A percentile compares a stretch with the other conserved stretches of the same genome.
These are phyloP conservation scores for Tricholoma bakamatsutake DNA, from an alignment of 768 basidiomycete genomes.

Conservation along the genomic window DNA sequence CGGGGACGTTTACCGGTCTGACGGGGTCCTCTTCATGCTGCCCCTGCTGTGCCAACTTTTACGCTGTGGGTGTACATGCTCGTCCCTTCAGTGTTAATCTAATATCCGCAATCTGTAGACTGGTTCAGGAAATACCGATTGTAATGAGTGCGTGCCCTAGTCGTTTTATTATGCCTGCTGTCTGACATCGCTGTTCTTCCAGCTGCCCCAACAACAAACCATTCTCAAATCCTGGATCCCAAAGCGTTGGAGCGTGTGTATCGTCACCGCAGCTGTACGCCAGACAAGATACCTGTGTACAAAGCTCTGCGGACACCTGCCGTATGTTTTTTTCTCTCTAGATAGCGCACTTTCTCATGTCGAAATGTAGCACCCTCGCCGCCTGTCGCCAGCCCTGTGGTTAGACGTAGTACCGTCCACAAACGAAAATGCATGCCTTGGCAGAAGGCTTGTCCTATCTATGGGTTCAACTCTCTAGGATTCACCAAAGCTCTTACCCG, in stretches of 20 bases:
- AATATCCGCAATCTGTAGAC: slow-evolving; percentile 3
- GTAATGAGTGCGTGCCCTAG: slow-evolving; percentile 13
- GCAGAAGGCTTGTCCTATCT: slow-evolving; percentile 21
- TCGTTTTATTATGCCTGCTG: not conserved
- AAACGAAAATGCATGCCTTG: slow-evolving; percentile 14
- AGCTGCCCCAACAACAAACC: slow-evolving; percentile 22
- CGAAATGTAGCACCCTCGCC: slow-evolving; percentile 3
- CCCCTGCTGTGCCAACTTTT: slow-evolving; percentile 22
- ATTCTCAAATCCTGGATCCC: slow-evolving; percentile 20
- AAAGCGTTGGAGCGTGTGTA: slow-evolving; percentile 12
- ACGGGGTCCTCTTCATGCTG: slow-evolving; percentile 22
- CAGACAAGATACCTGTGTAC: slow-evolving; percentile 10
- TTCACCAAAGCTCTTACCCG: slow-evolving; percentile 4
- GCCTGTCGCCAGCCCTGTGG: slow-evolving; percentile 6
- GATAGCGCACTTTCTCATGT: slow-evolving; percentile 1
- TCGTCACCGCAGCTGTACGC: slow-evolving; percentile 13
- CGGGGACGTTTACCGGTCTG: slow-evolving; percentile 22
- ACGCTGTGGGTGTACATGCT: slow-evolving; percentile 13
- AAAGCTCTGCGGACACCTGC: slow-evolving; percentile 12
- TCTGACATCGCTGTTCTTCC: not conserved
- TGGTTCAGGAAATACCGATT: slow-evolving; percentile 18
- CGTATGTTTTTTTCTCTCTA: slow-evolving; percentile 12
- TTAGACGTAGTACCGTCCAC: slow-evolving; percentile 5
- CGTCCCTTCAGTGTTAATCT: not conserved
- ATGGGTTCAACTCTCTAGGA: slow-evolving; percentile 10